Evolutionary conservation across 1,139 yeast genomes (phyloP).

Genomic region (Suhomyces bolitotheri): DNA sequence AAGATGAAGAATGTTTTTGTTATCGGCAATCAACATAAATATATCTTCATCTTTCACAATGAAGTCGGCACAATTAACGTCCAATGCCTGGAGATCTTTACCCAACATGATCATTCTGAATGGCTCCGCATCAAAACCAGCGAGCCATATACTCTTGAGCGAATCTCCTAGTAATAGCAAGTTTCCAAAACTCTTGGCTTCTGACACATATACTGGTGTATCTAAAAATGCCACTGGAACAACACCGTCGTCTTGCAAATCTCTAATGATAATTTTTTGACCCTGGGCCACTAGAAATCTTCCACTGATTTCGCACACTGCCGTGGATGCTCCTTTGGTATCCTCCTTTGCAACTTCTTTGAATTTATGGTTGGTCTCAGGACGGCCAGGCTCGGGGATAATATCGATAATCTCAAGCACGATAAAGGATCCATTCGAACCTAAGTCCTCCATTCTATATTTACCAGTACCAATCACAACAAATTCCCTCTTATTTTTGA

Average conservation of each 20-base stretch:
- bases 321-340: slow-evolving; percentile 82
- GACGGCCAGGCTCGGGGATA: slow-evolving; percentile 87
- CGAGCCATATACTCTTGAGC: slow-evolving; percentile 74
- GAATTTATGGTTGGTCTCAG: slow-evolving; percentile 79
- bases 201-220: slow-evolving; percentile 75
- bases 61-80: slow-evolving; percentile 70
- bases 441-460: slow-evolving; percentile 78
- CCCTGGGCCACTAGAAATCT: slow-evolving; percentile 86
- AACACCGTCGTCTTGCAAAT: slow-evolving; percentile 78
- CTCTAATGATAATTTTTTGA: slow-evolving; percentile 79
- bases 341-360: slow-evolving; percentile 76
- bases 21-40: slow-evolving; percentile 69
- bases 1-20: slow-evolving; percentile 66
- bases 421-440: slow-evolving; percentile 78
- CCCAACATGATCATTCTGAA: slow-evolving; percentile 81
- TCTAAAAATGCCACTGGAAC: slow-evolving; percentile 95
- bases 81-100: slow-evolving; percentile 65
- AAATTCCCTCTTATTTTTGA: slow-evolving; percentile 63
- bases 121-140: slow-evolving; percentile 95
- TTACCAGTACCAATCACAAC: slow-evolving; percentile 78
- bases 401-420: slow-evolving; percentile 77
- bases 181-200: slow-evolving; percentile 81
- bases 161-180: slow-evolving; percentile 78
- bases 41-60: slow-evolving; percentile 70
- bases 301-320: slow-evolving; percentile 80